Evolutionary conservation across 345 rosid species (phyloP).

Genomic region (Eucalyptus cladocalyx): DNA sequence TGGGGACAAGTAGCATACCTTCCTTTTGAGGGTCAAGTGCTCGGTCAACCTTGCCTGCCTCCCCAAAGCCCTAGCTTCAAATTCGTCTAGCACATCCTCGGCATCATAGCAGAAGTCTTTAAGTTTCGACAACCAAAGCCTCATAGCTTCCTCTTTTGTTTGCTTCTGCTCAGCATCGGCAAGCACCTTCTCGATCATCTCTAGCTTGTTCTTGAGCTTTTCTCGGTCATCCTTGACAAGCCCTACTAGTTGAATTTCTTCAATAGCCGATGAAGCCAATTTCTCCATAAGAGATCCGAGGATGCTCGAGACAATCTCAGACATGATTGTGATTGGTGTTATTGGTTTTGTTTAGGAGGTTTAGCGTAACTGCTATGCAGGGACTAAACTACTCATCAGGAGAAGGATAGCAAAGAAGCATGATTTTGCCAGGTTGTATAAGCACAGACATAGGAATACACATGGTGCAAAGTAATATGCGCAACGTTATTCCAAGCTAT

Average conservation of each 20-base stretch:
- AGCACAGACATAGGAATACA: not conserved
- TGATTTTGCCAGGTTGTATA: not conserved
- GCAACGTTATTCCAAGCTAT: not conserved
- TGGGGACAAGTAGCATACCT: not conserved
- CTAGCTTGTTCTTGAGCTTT: not conserved
- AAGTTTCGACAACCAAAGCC: not conserved
- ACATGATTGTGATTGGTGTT: not conserved
- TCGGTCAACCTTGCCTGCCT: not conserved
- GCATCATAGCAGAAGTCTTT: slow-evolving; percentile 1
- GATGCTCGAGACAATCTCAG: not conserved
- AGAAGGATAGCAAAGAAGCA: not conserved
- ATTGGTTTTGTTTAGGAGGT: not conserved
- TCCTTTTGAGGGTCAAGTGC: not conserved
- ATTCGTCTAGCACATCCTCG: not conserved
- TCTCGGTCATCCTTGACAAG: not conserved
- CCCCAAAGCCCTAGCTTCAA: not conserved
- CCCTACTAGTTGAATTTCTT: not conserved
- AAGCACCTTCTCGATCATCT: not conserved
- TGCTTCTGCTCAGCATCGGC: slow-evolving; percentile 1
- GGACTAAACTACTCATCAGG: not conserved
- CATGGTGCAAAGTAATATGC: not conserved
- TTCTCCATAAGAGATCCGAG: not conserved
- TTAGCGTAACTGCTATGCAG: not conserved
- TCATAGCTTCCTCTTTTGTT: not conserved
- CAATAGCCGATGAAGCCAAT: not conserved